Conservation (phyloP, 805 yeast genomes). For the Ogataea salicorniae region DNA sequence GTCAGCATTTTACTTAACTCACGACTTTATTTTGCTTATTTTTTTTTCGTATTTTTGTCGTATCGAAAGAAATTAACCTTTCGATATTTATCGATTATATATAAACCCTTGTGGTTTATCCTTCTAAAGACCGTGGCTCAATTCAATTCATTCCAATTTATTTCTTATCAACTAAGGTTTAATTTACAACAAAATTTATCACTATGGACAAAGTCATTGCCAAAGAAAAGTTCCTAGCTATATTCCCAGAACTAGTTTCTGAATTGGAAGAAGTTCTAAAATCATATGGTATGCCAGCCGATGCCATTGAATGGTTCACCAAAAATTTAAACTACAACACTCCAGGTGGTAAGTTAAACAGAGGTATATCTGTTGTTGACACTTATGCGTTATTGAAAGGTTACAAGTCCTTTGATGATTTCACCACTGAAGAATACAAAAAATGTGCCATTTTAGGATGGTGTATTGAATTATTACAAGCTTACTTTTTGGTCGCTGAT, state of each 20-base stretch:
- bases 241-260: slow-evolving; percentile 71
- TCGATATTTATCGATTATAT: too few species aligned
- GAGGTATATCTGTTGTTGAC: slow-evolving; percentile 94
- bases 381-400: slow-evolving; percentile 79
- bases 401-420: slow-evolving; percentile 50
- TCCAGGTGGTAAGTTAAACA: slow-evolving; percentile 93
- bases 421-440: slow-evolving; percentile 65
- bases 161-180: not conserved
- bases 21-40: too few species aligned
- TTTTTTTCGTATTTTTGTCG: too few species aligned
- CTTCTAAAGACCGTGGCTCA: too few species aligned
- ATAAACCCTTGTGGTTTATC: too few species aligned
- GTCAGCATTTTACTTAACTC: too few species aligned
- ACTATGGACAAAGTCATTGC: slow-evolving; percentile 34
- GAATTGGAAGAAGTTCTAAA: slow-evolving; percentile 63
- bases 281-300: slow-evolving; percentile 75
- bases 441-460: slow-evolving; percentile 89
- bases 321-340: slow-evolving; percentile 76
- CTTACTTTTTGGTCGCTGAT: slow-evolving; percentile 94
- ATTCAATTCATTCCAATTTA: too few species aligned
- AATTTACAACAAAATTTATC: not conserved
- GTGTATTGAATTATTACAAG: slow-evolving; percentile 92
- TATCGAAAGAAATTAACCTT: too few species aligned
- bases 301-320: slow-evolving; percentile 82
- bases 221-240: slow-evolving; percentile 54